These are phyloP conservation scores for Quercus rubra DNA, from an alignment of 306 rosid species.

Conservation along the genomic window DNA sequence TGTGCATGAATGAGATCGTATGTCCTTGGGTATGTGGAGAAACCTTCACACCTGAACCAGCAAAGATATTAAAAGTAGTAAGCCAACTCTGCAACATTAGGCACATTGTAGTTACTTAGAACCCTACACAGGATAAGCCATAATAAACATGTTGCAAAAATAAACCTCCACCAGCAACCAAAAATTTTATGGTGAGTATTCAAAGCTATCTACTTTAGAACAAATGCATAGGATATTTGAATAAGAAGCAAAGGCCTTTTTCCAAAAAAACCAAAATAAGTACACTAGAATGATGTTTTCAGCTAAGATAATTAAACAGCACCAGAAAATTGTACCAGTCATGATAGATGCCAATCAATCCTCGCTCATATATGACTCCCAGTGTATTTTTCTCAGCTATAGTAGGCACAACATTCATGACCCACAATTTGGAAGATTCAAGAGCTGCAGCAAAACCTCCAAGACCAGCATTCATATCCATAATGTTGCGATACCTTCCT, in stretches of 20 bases:
- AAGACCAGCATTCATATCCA: slow-evolving; percentile 97
- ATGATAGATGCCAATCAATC: slow-evolving; percentile 90
- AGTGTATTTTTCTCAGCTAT: slow-evolving; percentile 72
- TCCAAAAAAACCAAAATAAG: background rate
- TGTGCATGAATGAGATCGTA: slow-evolving; percentile 91
- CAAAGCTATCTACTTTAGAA: background rate
- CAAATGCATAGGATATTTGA: background rate
- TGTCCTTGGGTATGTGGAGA: slow-evolving; percentile 95
- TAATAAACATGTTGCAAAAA: background rate
- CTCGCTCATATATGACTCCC: slow-evolving; percentile 73
- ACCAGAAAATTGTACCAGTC: slow-evolving; percentile 59
- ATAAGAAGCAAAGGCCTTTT: background rate
- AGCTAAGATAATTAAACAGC: background rate
- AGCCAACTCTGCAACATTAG: background rate
- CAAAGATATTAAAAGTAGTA: slow-evolving; percentile 8
- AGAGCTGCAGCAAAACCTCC: slow-evolving; percentile 92
- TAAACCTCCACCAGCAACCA: background rate
- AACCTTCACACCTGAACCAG: slow-evolving; percentile 79
- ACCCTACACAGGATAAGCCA: slow-evolving; percentile 11
- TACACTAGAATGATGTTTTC: background rate
- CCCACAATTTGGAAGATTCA: slow-evolving; percentile 79
- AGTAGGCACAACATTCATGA: slow-evolving; percentile 93
- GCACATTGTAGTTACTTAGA: background rate
- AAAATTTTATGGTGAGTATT: background rate
- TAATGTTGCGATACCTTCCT: slow-evolving; percentile 94